Evolutionary conservation across 2,329 filamentous ascomycete species (phyloP).

Genomic region (Bertia moriformis): DNA sequence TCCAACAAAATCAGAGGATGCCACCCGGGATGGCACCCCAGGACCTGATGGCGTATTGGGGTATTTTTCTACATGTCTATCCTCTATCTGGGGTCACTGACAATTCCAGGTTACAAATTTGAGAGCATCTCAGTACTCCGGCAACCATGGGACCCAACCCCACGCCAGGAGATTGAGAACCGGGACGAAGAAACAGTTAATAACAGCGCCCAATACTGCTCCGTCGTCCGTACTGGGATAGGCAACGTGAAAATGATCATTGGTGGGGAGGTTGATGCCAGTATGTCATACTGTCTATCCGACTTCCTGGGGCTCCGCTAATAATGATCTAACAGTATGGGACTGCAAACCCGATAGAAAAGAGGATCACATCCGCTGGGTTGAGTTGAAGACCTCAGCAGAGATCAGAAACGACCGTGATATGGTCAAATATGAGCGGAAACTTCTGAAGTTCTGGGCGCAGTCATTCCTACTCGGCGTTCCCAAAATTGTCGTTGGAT

Average conservation of each 20-base stretch:
- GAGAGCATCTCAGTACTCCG: constrained; percentile 72
- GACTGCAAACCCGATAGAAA: constrained; percentile 59
- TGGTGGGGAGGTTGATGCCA: constrained; percentile 84
- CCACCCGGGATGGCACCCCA: constrained; percentile 32
- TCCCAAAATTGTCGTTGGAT: constrained; percentile 81
- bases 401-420: constrained; percentile 56
- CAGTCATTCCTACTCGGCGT: constrained; percentile 91
- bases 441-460: constrained; percentile 90
- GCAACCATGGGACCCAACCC: constrained; percentile 56
- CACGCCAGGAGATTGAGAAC: constrained; percentile 64
- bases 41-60: constrained; percentile 87
- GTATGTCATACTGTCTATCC: constrained; percentile 26
- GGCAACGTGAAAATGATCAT: constrained; percentile 63
- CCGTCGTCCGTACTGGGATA: constrained; percentile 76
- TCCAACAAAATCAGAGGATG: constrained; percentile 26
- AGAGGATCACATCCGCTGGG: constrained; percentile 68
- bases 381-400: constrained; percentile 84
- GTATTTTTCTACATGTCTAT: constrained; percentile 24
- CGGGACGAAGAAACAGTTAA: constrained; percentile 61
- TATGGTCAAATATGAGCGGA: constrained; percentile 66
- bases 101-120: constrained; percentile 76
- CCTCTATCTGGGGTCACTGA: constrained; percentile 1
- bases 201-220: constrained; percentile 92
- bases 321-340: constrained; percentile 44
- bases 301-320: background rate